phyloP scores from a whole-genome alignment of 2,329 filamentous ascomycete genomes.

The Shiraia bambusicola region DNA sequence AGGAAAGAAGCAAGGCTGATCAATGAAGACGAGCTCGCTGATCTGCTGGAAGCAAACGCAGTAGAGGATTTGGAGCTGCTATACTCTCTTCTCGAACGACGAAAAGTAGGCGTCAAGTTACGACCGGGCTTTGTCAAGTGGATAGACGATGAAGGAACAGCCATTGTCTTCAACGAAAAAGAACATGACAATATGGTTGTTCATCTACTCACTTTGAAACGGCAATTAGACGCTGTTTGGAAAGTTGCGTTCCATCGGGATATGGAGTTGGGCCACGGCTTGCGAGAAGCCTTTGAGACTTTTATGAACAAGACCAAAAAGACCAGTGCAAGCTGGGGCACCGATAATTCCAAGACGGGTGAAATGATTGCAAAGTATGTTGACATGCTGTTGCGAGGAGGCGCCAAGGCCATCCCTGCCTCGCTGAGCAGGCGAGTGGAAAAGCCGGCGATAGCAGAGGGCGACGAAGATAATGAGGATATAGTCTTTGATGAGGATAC shows the following conservation, averaged over 20 bases:
- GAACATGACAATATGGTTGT: conserved; percentile 84
- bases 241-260: conserved; percentile 75
- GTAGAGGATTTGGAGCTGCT: conserved; percentile 71
- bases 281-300: conserved; percentile 81
- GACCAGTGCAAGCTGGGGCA: conserved; percentile 69
- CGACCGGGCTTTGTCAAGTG: conserved; percentile 75
- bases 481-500: conserved; percentile 83
- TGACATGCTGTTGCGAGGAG: conserved; percentile 82
- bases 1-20: conserved; percentile 61
- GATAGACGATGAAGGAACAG: conserved; percentile 71
- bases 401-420: conserved; percentile 77
- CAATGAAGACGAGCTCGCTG: conserved; percentile 66
- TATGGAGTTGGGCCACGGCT: conserved; percentile 71
- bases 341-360: conserved; percentile 88
- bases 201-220: conserved; percentile 77
- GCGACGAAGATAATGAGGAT: conserved; percentile 60
- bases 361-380: conserved; percentile 99
- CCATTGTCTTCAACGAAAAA: conserved; percentile 77
- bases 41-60: conserved; percentile 71
- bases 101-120: conserved; percentile 68
- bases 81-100: conserved; percentile 74
- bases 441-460: conserved; percentile 60
- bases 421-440: conserved; percentile 61
- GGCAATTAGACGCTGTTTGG: conserved; percentile 74
- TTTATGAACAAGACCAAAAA: conserved; percentile 91